These are phyloP conservation scores for Epichloe gansuensis DNA, from an alignment of 2,329 filamentous ascomycete genomes.

Conservation along the genomic window DNA sequence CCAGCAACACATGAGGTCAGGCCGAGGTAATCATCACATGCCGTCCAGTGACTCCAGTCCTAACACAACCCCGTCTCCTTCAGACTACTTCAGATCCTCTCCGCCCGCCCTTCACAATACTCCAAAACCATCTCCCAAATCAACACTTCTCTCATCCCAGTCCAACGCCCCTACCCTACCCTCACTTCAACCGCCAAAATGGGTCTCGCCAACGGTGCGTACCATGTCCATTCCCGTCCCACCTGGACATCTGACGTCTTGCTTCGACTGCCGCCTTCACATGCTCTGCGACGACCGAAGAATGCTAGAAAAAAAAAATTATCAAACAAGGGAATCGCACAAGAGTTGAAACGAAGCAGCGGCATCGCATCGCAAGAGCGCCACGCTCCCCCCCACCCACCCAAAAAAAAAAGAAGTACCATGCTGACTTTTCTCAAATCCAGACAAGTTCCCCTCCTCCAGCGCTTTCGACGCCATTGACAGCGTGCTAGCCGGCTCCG, in stretches of 20 bases:
- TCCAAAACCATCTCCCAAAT: background rate
- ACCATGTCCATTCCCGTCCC: background rate
- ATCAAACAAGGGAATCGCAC: background rate
- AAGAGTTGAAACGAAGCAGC: background rate
- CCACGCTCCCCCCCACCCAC: no score
- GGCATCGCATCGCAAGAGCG: background rate
- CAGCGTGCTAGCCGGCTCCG: constrained; percentile 51
- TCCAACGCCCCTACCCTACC: background rate
- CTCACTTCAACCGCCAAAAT: constrained; percentile 30
- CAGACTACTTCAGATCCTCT: no score
- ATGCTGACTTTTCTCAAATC: background rate
- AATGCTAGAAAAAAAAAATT: background rate
- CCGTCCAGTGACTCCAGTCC: background rate
- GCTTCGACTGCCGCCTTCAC: background rate
- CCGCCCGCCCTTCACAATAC: no score
- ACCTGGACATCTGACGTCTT: background rate
- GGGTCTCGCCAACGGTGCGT: constrained; percentile 58
- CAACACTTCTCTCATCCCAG: background rate
- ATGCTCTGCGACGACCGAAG: background rate
- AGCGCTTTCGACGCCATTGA: constrained; percentile 84
- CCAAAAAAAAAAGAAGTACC: background rate
- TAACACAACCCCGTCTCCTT: background rate
- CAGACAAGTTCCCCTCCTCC: constrained; percentile 79
- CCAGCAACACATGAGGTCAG: constrained; percentile 2
- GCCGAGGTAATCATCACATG: constrained; percentile 5